These are phyloP conservation scores for Mycena leptocephala DNA, from an alignment of 768 basidiomycete species.

Conservation along the genomic window DNA sequence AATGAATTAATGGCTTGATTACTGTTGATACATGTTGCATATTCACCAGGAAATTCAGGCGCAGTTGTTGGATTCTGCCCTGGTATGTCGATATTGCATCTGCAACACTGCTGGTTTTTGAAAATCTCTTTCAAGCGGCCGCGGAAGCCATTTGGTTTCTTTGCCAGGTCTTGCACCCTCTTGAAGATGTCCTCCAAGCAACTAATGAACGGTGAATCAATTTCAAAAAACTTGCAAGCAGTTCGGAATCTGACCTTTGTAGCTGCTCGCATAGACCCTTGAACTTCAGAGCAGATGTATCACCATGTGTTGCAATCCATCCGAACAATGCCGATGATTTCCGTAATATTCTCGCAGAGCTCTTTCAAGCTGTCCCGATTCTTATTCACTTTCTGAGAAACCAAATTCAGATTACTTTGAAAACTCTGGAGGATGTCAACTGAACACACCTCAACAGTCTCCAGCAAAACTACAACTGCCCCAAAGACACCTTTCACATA, in stretches of 20 bases:
- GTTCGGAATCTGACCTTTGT: not conserved
- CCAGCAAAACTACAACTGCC: not conserved
- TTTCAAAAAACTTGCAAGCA: not conserved
- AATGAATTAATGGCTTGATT: not conserved
- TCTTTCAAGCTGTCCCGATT: slow-evolving; percentile 11
- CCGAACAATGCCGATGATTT: not conserved
- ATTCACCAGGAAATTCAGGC: not conserved
- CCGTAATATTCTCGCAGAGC: not conserved
- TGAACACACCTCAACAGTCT: slow-evolving; percentile 11
- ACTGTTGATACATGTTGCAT: not conserved
- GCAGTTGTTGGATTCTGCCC: not conserved
- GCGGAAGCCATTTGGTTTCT: not conserved
- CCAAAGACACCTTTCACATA: not conserved
- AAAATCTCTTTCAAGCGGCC: not conserved
- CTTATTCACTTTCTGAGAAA: slow-evolving; percentile 17
- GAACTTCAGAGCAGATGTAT: not conserved
- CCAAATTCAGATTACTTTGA: not conserved
- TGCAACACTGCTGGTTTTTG: not conserved
- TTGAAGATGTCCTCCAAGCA: not conserved
- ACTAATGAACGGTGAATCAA: not conserved
- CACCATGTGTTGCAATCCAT: not conserved
- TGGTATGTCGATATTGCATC: not conserved
- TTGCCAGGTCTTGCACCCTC: not conserved
- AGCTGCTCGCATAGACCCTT: not conserved
- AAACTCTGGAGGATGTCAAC: not conserved